Base-by-base conservation (phyloP, 768 basidiomycete species). In the Rhodotorula taiwanensis region DNA sequence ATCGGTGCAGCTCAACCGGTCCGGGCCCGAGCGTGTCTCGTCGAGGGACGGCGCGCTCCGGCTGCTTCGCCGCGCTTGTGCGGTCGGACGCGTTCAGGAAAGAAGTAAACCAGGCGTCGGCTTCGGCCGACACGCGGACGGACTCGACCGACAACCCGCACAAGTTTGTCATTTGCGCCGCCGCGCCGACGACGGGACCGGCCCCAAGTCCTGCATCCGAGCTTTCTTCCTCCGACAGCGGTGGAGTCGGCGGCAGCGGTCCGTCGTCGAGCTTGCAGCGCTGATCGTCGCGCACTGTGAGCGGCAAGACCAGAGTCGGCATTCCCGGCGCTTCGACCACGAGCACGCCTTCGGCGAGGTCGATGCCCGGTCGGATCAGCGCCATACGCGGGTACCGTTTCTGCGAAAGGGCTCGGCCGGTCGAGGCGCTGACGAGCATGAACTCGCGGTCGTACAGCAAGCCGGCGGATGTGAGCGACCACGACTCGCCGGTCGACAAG, bases 351-450 rank as follows among this genome's bases (percentile, higher is more conserved):
- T 42, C 18, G 1, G 33, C 28, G 31, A 61, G 42, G 25, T 69
- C 57, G 43, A 73, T 34, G 0, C 25, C 5, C 4, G 72, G 64
- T 13, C 54, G 58, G 51, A 73, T 68, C 41, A 70, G 58, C 13
- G 69, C 70, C 72, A 73, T 71, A 21, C 63, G 66, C 20, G 69
- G 64, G 42, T 67, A 59, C 13, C 54, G 65, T 53, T 73, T 73
- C 54, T 70, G 69, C 11, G 61, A 64, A 25, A 73, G 62, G 1
- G 64, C 65, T 25, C 66, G 62, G 8, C 65, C 64, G 25, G 63
- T 65, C 23, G 52, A 27, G 5, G 57, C 33, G 41, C 64, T 58
- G 49, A 73, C 63, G 34, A 73, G 58, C 58, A 70, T 66, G 64
- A 69, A 69, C 55, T 69, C 69, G 18, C 72, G 66, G 56, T 73